Base-by-base conservation (phyloP, 352 stramenopile species). In the Pythium dissimile region DNA sequence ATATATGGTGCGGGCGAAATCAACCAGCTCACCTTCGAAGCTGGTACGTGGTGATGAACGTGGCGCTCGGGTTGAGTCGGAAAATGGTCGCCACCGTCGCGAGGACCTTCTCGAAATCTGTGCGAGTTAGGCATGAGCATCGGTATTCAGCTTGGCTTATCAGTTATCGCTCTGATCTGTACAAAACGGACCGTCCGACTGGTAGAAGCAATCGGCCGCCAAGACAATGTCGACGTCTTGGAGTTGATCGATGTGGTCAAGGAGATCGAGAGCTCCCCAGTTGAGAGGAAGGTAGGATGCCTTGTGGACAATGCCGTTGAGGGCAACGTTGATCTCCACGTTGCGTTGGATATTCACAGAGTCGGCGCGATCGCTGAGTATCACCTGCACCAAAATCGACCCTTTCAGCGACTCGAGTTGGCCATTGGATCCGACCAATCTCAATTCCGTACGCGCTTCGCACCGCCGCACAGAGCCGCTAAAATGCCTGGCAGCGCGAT, bases 101-200 rank as follows among this genome's bases (percentile, higher is more conserved):
- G 5, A 89, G 35, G 23, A 87, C 77, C 28, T 82, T 85, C 26
- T 89, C 80, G 54, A 89, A 88, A 63, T 86, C 80, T 89, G 23
- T 30, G 16, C 5, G 26, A n/a, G n/a, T n/a, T n/a, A n/a, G 20
- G n/a, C 9, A 37, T n/a, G n/a, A 13, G 16, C 24, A 24, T 35
- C 31, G 8, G 8, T 35, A 35, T 35, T 35, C 13, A 35, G 8
- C 31, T 13, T 35, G 8, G 31, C 31, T 13, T 35, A 35, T 13
- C 2, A 35, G 23, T 13, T 23, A 21, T 31, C 24, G 24, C n/a
- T 20, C 7, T 47, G 16, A 24, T 35, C 35, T 39, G 16, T 10
- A n/a, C 20, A 4, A 34, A 12, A n/a, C 21, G 1, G 41, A 86
- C 80, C 77, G 73, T 88, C 37, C 16, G 75, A 84, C 23, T 72